Evolutionary conservation across 2,329 filamentous ascomycete species (phyloP).

Genomic region (Trichoderma sp.): DNA sequence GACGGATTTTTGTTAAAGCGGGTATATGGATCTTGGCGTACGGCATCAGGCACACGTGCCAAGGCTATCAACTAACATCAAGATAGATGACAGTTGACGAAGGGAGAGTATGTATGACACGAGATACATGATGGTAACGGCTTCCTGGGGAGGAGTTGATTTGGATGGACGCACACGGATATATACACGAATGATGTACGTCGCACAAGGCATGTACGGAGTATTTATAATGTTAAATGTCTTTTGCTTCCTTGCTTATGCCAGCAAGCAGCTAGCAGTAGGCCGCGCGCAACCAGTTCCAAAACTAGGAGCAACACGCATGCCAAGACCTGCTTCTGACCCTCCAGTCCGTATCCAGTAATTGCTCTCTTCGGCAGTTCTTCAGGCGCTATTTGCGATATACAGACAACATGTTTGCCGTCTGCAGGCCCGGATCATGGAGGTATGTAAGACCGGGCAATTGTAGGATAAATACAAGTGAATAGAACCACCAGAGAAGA

Average conservation of each 20-base stretch:
- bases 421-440: neutral
- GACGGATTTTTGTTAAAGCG: conserved; percentile 9
- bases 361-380: neutral
- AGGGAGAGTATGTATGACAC: neutral
- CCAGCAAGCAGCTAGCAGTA: neutral
- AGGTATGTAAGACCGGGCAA: too few species aligned
- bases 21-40: conserved; percentile 16
- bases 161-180: neutral
- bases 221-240: neutral
- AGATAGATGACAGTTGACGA: neutral
- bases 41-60: neutral
- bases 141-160: neutral
- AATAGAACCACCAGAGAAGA: too few species aligned
- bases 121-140: neutral
- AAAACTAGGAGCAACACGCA: neutral
- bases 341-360: too few species aligned
- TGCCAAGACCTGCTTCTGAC: neutral
- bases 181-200: neutral
- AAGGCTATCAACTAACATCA: neutral
- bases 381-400: neutral
- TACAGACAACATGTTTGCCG: neutral
- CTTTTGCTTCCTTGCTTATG: neutral
- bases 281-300: neutral
- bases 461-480: too few species aligned
- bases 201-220: neutral